Evolutionary conservation across 352 stramenopile species (phyloP), one percentile per base, ranked within the genome.

Genomic region (Phytopythium cucurbitacearum): DNA sequence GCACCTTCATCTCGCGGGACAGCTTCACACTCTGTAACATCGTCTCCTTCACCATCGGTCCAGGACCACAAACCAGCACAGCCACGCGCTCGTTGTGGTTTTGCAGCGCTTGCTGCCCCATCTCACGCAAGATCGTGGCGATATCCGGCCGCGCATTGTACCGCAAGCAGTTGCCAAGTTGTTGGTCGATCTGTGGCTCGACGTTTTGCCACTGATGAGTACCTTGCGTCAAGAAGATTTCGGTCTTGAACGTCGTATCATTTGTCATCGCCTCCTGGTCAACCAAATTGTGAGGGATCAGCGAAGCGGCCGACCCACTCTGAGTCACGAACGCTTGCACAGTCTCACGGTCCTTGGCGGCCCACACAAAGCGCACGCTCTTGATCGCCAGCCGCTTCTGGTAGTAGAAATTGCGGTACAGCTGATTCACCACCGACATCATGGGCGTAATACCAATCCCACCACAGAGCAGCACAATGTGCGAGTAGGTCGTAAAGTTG

Each of bases 371-470:
- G 43, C 67, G 57, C 32, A 76, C 69, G 7, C 64, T 60, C 37
- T 77, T 38, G 12, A 82, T 15, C 7, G 32, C 42, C 0, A 42
- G 48, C 11, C 64, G 73, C 4, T 13, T 41, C 40, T 51, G 1
- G 13, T 64, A 61, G 37, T 63, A 65, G 12, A 54, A 51, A 13
- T 71, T 59, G 46, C 74, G 58, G 49, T 74, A 55, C 2, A 80
- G 15, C 38, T 65, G 67, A 53, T 86, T 86, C 1, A 75, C 64
- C 9, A 83, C 57, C 2, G 65, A 76, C 2, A 71, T 59, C 68
- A 87, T 82, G 0, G 76, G 72, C 0, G 76, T 84, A 55, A 84
- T 59, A 2, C 72, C 72, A 44, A 87, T 77, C 36, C 76, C 76
- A 7, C 68, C 68, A 28, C 64, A 61, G 21, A 86, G 56, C 15